phyloP scores from a whole-genome alignment of 176 grass and related monocot genomes.

The Zea luxurians region DNA sequence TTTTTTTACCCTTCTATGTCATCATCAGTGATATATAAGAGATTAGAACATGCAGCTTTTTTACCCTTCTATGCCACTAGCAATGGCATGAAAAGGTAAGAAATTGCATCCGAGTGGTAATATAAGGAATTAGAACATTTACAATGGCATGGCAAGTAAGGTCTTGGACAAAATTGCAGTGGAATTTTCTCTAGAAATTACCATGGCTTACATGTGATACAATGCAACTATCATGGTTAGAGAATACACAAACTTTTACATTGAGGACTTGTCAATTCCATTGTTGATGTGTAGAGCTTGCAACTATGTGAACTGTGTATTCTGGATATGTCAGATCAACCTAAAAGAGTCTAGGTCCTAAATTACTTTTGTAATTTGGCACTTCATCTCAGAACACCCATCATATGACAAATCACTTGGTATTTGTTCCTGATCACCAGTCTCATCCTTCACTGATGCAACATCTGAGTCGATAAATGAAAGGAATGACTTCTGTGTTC shows the following conservation, averaged over 20 bases:
- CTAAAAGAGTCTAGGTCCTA: neutral
- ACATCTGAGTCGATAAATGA: constrained; percentile 35
- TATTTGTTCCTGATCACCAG: constrained; percentile 24
- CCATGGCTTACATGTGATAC: neutral
- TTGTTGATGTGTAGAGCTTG: neutral
- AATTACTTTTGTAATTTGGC: constrained; percentile 37
- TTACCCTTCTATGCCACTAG: too few species aligned
- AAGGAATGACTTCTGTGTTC: constrained; percentile 29
- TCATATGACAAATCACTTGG: constrained; percentile 33
- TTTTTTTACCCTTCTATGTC: too few species aligned
- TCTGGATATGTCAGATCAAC: constrained; percentile 22
- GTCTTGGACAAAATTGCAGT: too few species aligned
- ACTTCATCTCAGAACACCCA: constrained; percentile 39
- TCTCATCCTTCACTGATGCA: constrained; percentile 33
- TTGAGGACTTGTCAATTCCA: neutral
- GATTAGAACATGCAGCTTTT: too few species aligned
- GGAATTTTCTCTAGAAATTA: neutral
- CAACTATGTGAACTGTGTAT: neutral
- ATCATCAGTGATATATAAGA: too few species aligned
- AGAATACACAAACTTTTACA: neutral
- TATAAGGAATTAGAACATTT: too few species aligned
- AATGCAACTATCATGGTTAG: neutral
- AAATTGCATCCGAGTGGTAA: too few species aligned
- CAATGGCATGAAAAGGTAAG: too few species aligned
- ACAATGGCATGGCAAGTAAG: too few species aligned